Conservation (phyloP, 2,329 filamentous ascomycete genomes). For the Neopestalotiopsis sp. region DNA sequence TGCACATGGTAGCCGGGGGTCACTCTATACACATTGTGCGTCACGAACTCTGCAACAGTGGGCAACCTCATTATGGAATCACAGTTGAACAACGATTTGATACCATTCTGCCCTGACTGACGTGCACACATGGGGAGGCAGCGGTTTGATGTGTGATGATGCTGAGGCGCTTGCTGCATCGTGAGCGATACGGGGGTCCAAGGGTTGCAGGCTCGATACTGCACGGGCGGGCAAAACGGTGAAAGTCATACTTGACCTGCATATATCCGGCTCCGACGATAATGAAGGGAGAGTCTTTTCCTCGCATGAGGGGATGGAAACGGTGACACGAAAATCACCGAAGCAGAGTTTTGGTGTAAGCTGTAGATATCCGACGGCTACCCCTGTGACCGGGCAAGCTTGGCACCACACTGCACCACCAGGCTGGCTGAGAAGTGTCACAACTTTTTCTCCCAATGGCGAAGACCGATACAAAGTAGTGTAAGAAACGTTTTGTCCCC, state of each 20-base stretch:
- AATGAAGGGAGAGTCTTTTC: conserved; percentile 27
- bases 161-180: conserved; percentile 22
- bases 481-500: background rate
- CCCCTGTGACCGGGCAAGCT: conserved; percentile 8
- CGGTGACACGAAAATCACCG: conserved; percentile 27
- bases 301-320: conserved; percentile 29
- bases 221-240: conserved; percentile 23
- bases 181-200: background rate
- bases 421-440: background rate
- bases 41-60: background rate
- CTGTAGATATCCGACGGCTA: conserved; percentile 30
- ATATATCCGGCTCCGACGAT: conserved; percentile 36
- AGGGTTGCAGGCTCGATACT: background rate
- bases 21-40: conserved; percentile 26
- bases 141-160: conserved; percentile 16
- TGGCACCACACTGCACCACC: background rate
- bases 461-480: background rate
- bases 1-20: conserved; percentile 13
- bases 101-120: background rate
- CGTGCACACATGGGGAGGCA: background rate
- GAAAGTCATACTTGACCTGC: conserved; percentile 33
- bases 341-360: conserved; percentile 16
- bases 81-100: conserved; percentile 25
- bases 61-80: background rate
- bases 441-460: background rate